These are phyloP conservation scores for Euphorbia peplus DNA, from an alignment of 345 rosid genomes.

Conservation along the genomic window DNA sequence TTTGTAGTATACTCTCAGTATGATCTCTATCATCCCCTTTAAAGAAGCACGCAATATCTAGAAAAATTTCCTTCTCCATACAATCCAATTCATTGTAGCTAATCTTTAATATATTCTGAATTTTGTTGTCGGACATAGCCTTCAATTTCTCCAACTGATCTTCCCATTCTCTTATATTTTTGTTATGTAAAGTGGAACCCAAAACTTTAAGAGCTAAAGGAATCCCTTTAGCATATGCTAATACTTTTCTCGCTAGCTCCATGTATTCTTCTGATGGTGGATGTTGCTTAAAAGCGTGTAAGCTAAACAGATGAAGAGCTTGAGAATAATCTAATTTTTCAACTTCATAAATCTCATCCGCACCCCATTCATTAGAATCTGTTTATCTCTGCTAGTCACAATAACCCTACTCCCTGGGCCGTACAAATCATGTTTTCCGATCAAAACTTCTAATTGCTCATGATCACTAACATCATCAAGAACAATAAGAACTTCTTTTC, in stretches of 20 bases:
- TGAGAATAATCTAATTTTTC: not conserved
- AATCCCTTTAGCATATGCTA: not conserved
- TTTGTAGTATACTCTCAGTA: not conserved
- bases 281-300: slow-evolving; percentile 4
- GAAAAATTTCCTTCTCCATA: slow-evolving; percentile 1
- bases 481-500: too few relatives aligned
- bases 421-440: not conserved
- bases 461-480: slow-evolving; percentile 1
- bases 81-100: slow-evolving; percentile 1
- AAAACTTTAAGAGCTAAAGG: slow-evolving; percentile 15
- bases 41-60: slow-evolving; percentile 8
- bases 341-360: slow-evolving; percentile 4
- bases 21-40: not conserved
- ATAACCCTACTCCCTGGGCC: slow-evolving; percentile 17
- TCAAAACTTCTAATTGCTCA: not conserved
- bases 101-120: not conserved
- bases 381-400: too few relatives aligned
- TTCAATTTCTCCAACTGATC: not conserved
- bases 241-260: not conserved
- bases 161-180: not conserved
- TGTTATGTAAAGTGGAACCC: not conserved
- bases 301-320: slow-evolving; percentile 1
- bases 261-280: not conserved
- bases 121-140: not conserved
- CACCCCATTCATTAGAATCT: too few relatives aligned